Evolutionary conservation across 768 basidiomycete species (phyloP), one percentile per base, ranked within the genome.

Genomic region (Suillus discolor): DNA sequence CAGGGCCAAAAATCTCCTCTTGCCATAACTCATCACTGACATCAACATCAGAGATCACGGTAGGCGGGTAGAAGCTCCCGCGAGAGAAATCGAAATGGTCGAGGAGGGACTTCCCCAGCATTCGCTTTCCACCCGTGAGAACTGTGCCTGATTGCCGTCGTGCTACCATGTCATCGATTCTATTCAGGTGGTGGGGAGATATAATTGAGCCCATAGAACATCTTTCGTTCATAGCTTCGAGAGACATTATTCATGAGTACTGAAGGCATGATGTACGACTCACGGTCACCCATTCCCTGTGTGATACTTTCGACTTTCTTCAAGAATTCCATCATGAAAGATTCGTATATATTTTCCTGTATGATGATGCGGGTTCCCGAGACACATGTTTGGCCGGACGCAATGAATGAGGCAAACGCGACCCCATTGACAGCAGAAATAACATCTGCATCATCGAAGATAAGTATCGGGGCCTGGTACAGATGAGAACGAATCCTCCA

Each of bases 321-420:
- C 13, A 92, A 70, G 74, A 94, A 88, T 20, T 72, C 73, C 8
- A 74, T 70, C 80, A 93, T 82, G 75, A 95, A 94, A 3, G 77
- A 75, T 54, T 91, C 84, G 68, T 92, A 93, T 55, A 94, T 82
- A 11, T 76, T 73, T 51, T 87, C 84, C 64, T 94, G 92, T 8
- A 95, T 77, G 6, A 94, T 80, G 23, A 95, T 80, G n/a, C 93
- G 85, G 15, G 92, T 89, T n/a, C 92, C 93, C 2, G 93, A 94
- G n/a, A 95, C 90, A 66, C 93, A 94, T 11, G 93, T 94, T 78
- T 96, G 94, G 4, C 94, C 94, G 28, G 92, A 93, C 1, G 94
- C 94, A 60, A 96, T 80, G 70, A 95, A 96, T 1, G 90, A 86
- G 12, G 92, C 89, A 71, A 96, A 95, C 0, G 92, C 89, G 7